A percentile compares a stretch with the other conserved stretches of the same genome.
Conservation (phyloP, 176 grass and related monocot species). For the Rhynchospora tenuis region DNA sequence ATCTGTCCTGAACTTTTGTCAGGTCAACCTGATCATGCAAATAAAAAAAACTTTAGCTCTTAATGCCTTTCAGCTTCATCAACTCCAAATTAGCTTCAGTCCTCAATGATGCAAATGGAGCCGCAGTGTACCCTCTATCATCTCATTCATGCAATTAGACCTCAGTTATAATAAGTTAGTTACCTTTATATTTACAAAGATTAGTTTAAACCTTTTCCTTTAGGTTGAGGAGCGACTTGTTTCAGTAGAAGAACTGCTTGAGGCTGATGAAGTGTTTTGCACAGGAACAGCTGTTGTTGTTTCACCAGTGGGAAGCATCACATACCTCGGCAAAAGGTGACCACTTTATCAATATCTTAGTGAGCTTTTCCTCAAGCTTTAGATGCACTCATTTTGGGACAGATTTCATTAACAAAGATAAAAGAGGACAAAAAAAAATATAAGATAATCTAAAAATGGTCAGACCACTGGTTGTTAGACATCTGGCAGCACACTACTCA, state of each 20-base stretch:
- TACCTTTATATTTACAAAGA: constrained; percentile 1
- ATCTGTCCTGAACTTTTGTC: neutral
- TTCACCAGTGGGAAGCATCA: constrained; percentile 88
- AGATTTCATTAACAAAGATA: neutral
- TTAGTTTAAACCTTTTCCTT: constrained; percentile 11
- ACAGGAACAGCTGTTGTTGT: constrained; percentile 85
- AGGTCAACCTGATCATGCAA: neutral
- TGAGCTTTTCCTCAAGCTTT: neutral
- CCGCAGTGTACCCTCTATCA: neutral
- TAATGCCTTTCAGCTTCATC: neutral
- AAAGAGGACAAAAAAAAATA: neutral
- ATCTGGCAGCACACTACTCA: neutral
- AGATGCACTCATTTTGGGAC: neutral
- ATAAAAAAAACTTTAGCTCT: neutral
- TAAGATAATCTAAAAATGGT: neutral
- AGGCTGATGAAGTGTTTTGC: constrained; percentile 93
- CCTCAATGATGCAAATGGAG: neutral
- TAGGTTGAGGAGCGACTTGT: constrained; percentile 85
- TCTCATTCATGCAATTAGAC: neutral
- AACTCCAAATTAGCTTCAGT: neutral
- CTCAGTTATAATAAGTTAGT: neutral
- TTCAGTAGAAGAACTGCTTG: constrained; percentile 73
- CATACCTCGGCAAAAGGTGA: constrained; percentile 78
- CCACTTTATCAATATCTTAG: neutral
- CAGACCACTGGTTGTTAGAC: neutral